Base-by-base conservation (phyloP, 2,329 filamentous ascomycete genomes). In the Aspergillus ochraceus region DNA sequence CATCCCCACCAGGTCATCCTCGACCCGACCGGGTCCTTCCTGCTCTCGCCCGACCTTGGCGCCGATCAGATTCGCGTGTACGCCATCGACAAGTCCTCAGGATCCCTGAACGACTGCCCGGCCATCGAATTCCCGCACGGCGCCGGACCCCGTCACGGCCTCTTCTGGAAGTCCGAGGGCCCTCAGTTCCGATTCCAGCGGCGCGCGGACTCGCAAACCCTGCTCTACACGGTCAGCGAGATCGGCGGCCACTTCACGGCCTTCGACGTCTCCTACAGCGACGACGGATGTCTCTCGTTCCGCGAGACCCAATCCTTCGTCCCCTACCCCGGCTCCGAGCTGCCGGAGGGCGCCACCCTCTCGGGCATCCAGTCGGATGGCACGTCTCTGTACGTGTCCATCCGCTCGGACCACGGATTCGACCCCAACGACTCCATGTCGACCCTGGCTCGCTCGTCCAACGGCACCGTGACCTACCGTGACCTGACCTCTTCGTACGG, bases 11-110 rank as follows among this genome's bases (percentile, higher is more conserved):
- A 88, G 69, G 82, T 84, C n/a, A 71, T 89, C 54, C 70, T 88
- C 36, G 88, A 91, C 70, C 88, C 88, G 6, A 88, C 85, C 2
- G 84, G 83, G 6, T 68, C 79, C n/a, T 91, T 84, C 71, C 67
- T 90, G 29, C 68, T 90, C 9, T 81, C 86, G 9, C 87, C 88
- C 1, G 89, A 91, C 66, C 80, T 92, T 5, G 86, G 88, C 46
- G 80, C 83, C 0, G 89, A 91, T 66, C 67, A 85, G 6, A 73
- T 90, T 52, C 86, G 84, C 63, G 74, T 85, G 78, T 90, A 84
- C 71, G 69, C 76, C 57, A 79, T 88, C 67, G 74, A 85, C 64
- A 66, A 68, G 1, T 63, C 68, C 1, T 76, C 70, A 2, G 79
- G 80, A 6, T 78, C 81, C 32, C 75, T 84, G 8, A 68, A 68